Evolutionary conservation across 495 filamentous ascomycete species (phyloP), one percentile per base, ranked within the genome.

Genomic region (Aspergillus carlsbadensis): DNA sequence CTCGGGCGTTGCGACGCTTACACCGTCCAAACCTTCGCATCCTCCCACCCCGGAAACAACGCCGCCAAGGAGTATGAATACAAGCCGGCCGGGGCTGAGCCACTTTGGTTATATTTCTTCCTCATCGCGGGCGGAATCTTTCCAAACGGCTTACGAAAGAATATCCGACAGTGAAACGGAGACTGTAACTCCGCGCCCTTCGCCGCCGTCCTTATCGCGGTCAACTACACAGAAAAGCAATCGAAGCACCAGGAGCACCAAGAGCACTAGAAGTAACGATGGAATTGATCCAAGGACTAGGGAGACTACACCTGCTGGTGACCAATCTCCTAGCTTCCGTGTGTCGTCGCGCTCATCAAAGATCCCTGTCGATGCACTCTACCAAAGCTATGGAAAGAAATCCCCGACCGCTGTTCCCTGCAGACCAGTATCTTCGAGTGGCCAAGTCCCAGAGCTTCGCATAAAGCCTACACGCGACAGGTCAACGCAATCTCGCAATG

Each of bases 41-140:
- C 88, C 87, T 20, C 87, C 85, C 15, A 92, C 86, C 11, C 87
- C 87, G 6, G 87, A 91, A 65, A 80, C 84, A 21, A 89, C 87
- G 17, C 88, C 87, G 52, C 87, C 89, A 35, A 80, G 79, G 48
- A 74, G 70, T 52, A 64, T 71, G 17, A 65, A 71, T 10, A 68
- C 71, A 10, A 82, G 72, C 33, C 63, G 78, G 35, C 75, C 75
- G 13, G 78, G 78, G 7, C 56, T 71, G 21, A 64, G 60, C 39
- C 64, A 67, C 10, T 62, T 67, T 20, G 62, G 66, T 10, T 64
- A 72, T 39, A 57, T 67, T 6, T 73, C 76, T 5, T 69, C 65
- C 13, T 78, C 78, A 3, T 78, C 86, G 40, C 81, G 84, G 15
- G 77, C 84, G 18, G 85, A 90, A 26, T 91, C 88, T 3, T 92